Conservation (phyloP, 2,329 filamentous ascomycete genomes). For the Lasiodiplodia hormozganensis region DNA sequence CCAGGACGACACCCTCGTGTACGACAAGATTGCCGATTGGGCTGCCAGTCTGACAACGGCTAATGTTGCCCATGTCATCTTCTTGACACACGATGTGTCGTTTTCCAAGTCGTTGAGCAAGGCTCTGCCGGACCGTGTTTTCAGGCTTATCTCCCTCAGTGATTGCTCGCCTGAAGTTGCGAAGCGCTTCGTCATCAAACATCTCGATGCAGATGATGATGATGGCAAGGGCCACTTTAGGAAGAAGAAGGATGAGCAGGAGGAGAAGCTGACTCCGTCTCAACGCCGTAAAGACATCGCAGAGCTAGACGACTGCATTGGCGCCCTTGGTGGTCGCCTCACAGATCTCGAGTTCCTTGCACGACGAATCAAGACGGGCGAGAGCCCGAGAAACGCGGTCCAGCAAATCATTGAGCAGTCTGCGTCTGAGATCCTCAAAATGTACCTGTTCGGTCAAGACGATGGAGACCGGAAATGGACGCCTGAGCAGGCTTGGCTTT, state of each 20-base stretch:
- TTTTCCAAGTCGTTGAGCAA: conserved; percentile 88
- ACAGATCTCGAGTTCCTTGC: conserved; percentile 94
- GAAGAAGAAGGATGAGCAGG: conserved; percentile 44
- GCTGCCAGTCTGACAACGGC: conserved; percentile 83
- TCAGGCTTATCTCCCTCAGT: conserved; percentile 82
- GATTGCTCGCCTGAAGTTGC: conserved; percentile 85
- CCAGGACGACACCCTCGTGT: conserved; percentile 55
- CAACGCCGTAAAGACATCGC: conserved; percentile 63
- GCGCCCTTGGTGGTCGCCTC: conserved; percentile 84
- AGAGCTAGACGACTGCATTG: conserved; percentile 83
- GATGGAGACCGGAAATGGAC: conserved; percentile 72
- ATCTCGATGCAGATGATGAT: conserved; percentile 65
- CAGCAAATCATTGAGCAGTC: conserved; percentile 88
- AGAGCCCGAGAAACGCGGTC: conserved; percentile 80
- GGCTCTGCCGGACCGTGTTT: conserved; percentile 87
- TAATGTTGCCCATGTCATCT: conserved; percentile 92
- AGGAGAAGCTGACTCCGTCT: conserved; percentile 53
- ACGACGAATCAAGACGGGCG: conserved; percentile 85
- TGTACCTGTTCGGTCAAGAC: conserved; percentile 76
- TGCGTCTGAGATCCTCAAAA: conserved; percentile 88
- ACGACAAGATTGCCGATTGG: conserved; percentile 74
- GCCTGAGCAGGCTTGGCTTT: conserved; percentile 85
- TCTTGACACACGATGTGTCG: conserved; percentile 87
- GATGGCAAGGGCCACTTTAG: conserved; percentile 43
- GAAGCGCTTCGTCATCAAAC: conserved; percentile 86